Percentiles rank a stretch among this genome's conserved stretches.
Evolutionary conservation across 345 rosid genomes (phyloP).

Genomic region (Erysimum cheiranthoides): DNA sequence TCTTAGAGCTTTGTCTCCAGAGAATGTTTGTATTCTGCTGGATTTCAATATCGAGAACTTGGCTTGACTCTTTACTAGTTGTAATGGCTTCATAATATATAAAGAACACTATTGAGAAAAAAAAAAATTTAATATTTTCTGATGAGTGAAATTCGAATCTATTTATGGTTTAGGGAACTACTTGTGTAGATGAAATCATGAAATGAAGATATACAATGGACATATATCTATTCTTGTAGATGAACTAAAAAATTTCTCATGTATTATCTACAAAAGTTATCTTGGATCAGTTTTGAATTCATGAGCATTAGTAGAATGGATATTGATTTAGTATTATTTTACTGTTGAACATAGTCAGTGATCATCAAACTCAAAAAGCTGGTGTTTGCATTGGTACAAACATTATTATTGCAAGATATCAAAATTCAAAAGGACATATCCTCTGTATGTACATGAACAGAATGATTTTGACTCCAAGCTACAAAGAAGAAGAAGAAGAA

Average conservation of each 20-base stretch:
- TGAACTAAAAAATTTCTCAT: neutral
- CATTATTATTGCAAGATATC: slow-evolving; percentile 31
- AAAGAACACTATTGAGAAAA: too few species aligned
- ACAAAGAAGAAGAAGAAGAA: slow-evolving; percentile 22
- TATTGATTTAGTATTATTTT: neutral
- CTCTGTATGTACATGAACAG: slow-evolving; percentile 35
- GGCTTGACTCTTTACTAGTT: too few species aligned
- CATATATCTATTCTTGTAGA: neutral
- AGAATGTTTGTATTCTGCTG: too few species aligned
- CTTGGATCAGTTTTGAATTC: neutral
- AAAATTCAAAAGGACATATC: slow-evolving; percentile 21
- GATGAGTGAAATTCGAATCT: neutral
- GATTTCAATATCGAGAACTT: too few species aligned
- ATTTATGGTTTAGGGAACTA: neutral
- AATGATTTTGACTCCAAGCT: slow-evolving; percentile 30
- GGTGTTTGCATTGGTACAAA: slow-evolving; percentile 26
- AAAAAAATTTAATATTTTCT: too few species aligned
- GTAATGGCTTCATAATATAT: too few species aligned
- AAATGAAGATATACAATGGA: neutral
- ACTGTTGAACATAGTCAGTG: neutral
- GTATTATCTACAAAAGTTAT: neutral
- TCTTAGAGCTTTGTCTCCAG: too few species aligned
- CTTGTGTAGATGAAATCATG: neutral
- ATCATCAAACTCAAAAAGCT: slow-evolving; percentile 2
- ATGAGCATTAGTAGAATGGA: neutral